phyloP scores from a whole-genome alignment of 1,284 basidiomycete genomes.

The Cryptococcus floricola region DNA sequence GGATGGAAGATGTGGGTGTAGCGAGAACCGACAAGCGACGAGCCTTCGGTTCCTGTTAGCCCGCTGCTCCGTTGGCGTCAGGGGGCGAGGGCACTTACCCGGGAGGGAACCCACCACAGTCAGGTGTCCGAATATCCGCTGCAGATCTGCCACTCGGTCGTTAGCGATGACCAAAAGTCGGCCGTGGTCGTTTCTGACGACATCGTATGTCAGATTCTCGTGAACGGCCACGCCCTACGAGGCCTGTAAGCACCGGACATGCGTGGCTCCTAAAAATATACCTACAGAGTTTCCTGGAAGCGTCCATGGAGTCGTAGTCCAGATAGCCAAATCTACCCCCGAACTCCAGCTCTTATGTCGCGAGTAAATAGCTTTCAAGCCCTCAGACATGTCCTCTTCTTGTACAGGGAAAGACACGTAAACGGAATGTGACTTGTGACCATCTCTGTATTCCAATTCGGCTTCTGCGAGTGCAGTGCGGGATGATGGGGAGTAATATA shows the following conservation, averaged over 20 bases:
- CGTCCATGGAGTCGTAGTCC: conserved; percentile 99
- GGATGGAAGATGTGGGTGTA: conserved; percentile 67
- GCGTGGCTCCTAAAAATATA: neutral
- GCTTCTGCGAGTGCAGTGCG: conserved; percentile 93
- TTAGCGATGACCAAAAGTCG: conserved; percentile 63
- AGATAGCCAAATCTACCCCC: conserved; percentile 68
- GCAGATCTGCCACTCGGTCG: conserved; percentile 61
- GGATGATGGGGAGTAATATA: conserved; percentile 94
- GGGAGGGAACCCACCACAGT: conserved; percentile 55
- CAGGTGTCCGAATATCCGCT: conserved; percentile 56
- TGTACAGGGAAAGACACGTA: conserved; percentile 73
- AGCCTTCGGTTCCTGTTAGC: conserved; percentile 51
- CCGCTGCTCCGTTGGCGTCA: neutral
- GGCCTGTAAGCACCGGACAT: neutral
- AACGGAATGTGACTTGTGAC: conserved; percentile 80
- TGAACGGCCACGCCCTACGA: conserved; percentile 79
- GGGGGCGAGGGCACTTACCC: conserved; percentile 49
- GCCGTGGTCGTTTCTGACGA: conserved; percentile 53
- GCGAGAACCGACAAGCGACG: conserved; percentile 60
- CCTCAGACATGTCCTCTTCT: conserved; percentile 32
- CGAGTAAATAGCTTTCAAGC: conserved; percentile 23
- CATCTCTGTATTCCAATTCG: conserved; percentile 85
- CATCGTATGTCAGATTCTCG: conserved; percentile 65
- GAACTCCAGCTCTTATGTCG: neutral
- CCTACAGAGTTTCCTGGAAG: conserved; percentile 89